Evolutionary conservation across 139 green algal species (phyloP).

Genomic region (Chlorella sp.): DNA sequence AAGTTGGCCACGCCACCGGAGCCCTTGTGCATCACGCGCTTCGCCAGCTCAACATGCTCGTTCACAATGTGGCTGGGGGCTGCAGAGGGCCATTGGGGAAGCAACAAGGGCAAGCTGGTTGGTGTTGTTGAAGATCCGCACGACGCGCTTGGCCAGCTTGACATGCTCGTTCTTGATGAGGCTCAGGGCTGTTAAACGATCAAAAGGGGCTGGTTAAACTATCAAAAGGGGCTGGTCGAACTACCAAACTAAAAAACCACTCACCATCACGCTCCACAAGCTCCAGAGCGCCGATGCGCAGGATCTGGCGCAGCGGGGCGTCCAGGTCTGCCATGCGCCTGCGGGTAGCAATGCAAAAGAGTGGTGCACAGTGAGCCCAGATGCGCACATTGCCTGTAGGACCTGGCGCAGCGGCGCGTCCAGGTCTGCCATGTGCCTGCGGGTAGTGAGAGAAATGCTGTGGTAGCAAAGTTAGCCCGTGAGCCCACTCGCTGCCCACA

Average conservation of each 20-base stretch:
- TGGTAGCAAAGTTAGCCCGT: too few relatives aligned
- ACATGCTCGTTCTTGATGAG: neutral
- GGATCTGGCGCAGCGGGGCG: constrained; percentile 47
- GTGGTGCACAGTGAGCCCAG: too few relatives aligned
- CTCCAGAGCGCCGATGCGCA: constrained; percentile 81
- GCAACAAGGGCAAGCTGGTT: neutral
- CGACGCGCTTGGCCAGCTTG: neutral
- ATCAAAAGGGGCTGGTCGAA: too few relatives aligned
- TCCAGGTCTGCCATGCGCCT: constrained; percentile 27
- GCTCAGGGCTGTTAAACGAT: too few relatives aligned
- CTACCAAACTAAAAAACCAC: too few relatives aligned
- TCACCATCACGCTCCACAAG: constrained; percentile 53
- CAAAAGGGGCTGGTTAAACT: too few relatives aligned
- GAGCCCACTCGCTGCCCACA: constrained; percentile 78
- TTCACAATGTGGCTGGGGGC: constrained; percentile 52
- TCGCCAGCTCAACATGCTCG: constrained; percentile 79
- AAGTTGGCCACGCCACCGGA: constrained; percentile 71
- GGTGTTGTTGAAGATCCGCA: neutral
- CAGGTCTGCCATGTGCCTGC: constrained; percentile 10
- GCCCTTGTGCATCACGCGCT: constrained; percentile 46
- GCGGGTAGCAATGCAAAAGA: too few relatives aligned
- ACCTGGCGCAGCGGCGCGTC: constrained; percentile 49
- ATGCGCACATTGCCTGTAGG: too few relatives aligned
- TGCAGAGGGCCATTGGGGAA: neutral
- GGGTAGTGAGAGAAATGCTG: too few relatives aligned